These are phyloP conservation scores for Parachaetomium inaequale DNA, from an alignment of 495 filamentous ascomycete genomes.

Conservation along the genomic window DNA sequence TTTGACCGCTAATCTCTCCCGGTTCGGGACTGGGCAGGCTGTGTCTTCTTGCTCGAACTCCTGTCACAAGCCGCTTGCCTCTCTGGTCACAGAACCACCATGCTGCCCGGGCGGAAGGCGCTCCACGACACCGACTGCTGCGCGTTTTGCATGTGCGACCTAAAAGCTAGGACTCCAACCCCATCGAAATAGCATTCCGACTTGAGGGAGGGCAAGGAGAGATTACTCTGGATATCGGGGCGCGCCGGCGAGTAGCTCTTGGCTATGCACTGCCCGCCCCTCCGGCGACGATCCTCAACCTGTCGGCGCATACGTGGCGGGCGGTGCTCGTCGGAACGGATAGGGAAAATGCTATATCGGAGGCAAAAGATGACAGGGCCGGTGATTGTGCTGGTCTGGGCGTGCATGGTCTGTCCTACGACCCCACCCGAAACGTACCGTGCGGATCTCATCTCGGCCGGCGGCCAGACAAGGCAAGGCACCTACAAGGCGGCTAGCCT, in stretches of 20 bases:
- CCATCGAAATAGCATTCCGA: neutral
- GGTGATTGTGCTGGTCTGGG: constrained; percentile 1
- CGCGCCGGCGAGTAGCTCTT: neutral
- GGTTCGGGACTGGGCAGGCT: constrained; percentile 24
- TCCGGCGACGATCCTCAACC: neutral
- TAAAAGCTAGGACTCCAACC: neutral
- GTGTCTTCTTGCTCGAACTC: constrained; percentile 23
- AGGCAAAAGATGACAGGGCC: constrained; percentile 7
- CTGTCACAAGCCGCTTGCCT: constrained; percentile 20
- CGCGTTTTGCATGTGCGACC: constrained; percentile 24
- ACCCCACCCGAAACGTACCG: constrained; percentile 16
- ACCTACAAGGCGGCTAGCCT: constrained; percentile 7
- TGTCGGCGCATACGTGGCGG: constrained; percentile 13
- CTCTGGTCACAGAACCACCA: constrained; percentile 14
- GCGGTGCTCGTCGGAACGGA: constrained; percentile 3
- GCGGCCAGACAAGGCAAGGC: constrained; percentile 13
- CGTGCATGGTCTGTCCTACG: constrained; percentile 32
- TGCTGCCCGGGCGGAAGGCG: constrained; percentile 13
- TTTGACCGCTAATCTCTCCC: constrained; percentile 35
- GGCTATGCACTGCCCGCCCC: neutral
- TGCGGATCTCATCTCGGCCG: constrained; percentile 28
- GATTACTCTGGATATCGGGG: neutral
- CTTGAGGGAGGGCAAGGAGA: constrained; percentile 12
- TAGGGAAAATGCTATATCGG: neutral
- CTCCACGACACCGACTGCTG: constrained; percentile 22